phyloP scores from a whole-genome alignment of 2,329 filamentous ascomycete genomes.

The Ophiosphaerella narmari region DNA sequence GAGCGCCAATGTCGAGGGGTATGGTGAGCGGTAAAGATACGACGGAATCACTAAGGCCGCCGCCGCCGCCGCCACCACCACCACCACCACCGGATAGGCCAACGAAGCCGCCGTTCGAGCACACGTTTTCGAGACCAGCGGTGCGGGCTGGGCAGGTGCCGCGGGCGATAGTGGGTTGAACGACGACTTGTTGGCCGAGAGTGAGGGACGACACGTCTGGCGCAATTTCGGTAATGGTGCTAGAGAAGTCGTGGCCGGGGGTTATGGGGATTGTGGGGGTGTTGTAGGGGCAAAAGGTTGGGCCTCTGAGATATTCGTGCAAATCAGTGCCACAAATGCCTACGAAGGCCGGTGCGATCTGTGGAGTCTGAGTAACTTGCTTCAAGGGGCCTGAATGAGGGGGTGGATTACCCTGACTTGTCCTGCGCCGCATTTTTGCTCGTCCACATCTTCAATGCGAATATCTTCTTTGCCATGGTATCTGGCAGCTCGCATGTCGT shows the following conservation, averaged over 20 bases:
- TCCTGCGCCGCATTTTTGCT: constrained; percentile 53
- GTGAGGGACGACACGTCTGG: constrained; percentile 53
- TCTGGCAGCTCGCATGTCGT: constrained; percentile 57
- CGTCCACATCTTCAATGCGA: constrained; percentile 57
- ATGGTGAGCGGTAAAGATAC: constrained; percentile 59
- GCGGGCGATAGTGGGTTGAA: constrained; percentile 66
- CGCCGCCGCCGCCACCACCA: constrained; percentile 62
- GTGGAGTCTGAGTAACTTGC: background rate
- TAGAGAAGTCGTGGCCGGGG: constrained; percentile 69
- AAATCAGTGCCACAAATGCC: constrained; percentile 60
- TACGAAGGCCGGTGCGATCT: constrained; percentile 54
- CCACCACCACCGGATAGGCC: constrained; percentile 58
- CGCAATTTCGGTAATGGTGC: constrained; percentile 64
- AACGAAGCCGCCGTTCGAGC: constrained; percentile 60
- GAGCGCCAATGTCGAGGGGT: constrained; percentile 58
- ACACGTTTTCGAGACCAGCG: constrained; percentile 61
- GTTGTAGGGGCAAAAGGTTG: constrained; percentile 56
- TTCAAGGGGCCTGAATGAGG: background rate
- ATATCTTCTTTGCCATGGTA: constrained; percentile 63
- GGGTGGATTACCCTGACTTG: constrained; percentile 51
- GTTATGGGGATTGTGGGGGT: constrained; percentile 63
- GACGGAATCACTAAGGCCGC: constrained; percentile 60
- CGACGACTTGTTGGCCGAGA: constrained; percentile 60
- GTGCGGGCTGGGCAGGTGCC: constrained; percentile 61
- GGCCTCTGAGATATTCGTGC: constrained; percentile 58